Evolutionary conservation across 768 basidiomycete genomes (phyloP).

Genomic region (Mrakia gelida): DNA sequence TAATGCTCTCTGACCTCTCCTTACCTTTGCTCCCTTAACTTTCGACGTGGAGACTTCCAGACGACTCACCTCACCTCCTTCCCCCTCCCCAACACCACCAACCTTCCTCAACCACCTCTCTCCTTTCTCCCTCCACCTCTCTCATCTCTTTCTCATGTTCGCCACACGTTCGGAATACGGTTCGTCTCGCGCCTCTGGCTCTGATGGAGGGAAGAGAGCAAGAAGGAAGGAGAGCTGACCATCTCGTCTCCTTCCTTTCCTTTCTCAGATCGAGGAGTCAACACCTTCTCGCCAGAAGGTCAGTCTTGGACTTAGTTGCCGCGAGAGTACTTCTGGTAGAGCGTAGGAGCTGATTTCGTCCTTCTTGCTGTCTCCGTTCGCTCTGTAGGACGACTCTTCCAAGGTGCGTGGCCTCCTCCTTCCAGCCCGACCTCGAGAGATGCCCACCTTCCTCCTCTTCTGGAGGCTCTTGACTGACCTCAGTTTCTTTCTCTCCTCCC

Average conservation of each 20-base stretch:
- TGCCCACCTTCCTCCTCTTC: conserved; percentile 26
- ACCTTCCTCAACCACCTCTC: neutral
- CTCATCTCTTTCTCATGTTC: conserved; percentile 57
- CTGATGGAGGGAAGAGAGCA: conserved; percentile 38
- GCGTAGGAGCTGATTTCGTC: neutral
- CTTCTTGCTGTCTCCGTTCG: neutral
- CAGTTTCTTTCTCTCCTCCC: neutral
- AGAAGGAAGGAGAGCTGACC: conserved; percentile 17
- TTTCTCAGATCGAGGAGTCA: conserved; percentile 77
- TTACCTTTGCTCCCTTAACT: too few species aligned
- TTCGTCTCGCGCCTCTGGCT: conserved; percentile 38
- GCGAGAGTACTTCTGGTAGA: conserved; percentile 19
- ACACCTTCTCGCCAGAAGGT: conserved; percentile 88
- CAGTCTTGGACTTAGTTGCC: conserved; percentile 20
- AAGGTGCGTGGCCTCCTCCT: conserved; percentile 57
- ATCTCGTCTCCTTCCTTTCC: neutral
- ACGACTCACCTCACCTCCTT: neutral
- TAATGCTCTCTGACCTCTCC: too few species aligned
- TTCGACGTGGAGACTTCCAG: neutral
- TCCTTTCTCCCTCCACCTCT: neutral
- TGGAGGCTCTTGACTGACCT: neutral
- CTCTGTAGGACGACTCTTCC: conserved; percentile 70
- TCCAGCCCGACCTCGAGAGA: neutral
- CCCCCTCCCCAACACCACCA: neutral
- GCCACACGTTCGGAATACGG: conserved; percentile 94